Percentiles rank a stretch among this genome's conserved stretches.
Evolutionary conservation across 83 land plant genomes (phyloP).

Genomic region (Picea mariana): DNA sequence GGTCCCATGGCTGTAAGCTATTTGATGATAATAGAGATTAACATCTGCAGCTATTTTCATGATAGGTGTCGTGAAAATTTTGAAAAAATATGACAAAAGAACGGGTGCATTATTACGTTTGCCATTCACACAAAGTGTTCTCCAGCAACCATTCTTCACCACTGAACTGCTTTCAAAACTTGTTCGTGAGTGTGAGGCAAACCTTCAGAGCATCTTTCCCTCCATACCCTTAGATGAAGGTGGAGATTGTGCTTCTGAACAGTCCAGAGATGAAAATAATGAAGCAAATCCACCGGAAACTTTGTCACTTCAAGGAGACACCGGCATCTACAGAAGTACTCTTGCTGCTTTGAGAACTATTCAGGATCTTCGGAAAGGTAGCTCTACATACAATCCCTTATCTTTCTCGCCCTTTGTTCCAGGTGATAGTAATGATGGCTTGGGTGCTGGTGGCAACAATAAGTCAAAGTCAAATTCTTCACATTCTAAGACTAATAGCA

Average conservation of each 20-base stretch:
- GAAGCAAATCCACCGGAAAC: conserved; percentile 9
- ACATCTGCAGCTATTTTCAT: not conserved
- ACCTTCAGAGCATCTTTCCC: conserved; percentile 63
- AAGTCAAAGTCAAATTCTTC: conserved; percentile 4
- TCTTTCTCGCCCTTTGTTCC: conserved; percentile 47
- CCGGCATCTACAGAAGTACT: conserved; percentile 53
- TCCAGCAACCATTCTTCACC: conserved; percentile 83
- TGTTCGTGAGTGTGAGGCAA: conserved; percentile 77
- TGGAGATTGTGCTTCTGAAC: conserved; percentile 8
- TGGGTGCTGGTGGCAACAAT: not conserved
- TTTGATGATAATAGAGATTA: not conserved
- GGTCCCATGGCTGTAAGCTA: not conserved
- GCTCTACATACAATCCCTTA: conserved; percentile 72
- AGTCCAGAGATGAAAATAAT: conserved; percentile 17
- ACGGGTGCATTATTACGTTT: conserved; percentile 77
- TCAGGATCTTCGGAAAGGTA: conserved; percentile 58
- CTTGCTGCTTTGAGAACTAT: conserved; percentile 72
- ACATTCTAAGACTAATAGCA: not conserved
- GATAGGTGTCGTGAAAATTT: conserved; percentile 86
- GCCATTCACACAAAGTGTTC: conserved; percentile 81
- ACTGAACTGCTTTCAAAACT: conserved; percentile 83
- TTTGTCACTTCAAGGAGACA: conserved; percentile 35
- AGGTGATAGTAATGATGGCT: conserved; percentile 30
- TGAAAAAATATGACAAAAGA: conserved; percentile 91
- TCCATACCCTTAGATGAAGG: conserved; percentile 16